Base-by-base conservation (phyloP, 1,284 basidiomycete species). In the Taiwanofungus camphoratus region DNA sequence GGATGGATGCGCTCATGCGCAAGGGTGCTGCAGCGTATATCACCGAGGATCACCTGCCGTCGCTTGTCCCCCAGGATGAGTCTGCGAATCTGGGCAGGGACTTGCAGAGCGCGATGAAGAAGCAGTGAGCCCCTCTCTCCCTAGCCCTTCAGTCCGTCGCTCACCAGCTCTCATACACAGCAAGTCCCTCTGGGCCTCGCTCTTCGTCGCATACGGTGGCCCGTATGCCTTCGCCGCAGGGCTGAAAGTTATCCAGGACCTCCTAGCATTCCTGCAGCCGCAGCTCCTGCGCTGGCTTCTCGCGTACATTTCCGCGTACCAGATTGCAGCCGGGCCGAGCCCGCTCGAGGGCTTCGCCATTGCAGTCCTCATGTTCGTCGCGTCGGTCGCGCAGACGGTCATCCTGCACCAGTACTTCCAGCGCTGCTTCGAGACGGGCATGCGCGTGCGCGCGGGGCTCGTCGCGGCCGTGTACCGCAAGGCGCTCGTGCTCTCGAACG, bases 351-450 rank as follows among this genome's bases (percentile, higher is more conserved):
- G 93, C 6, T 92, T 91, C 53, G 66, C 77, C 4, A 79, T 95
- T 47, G 84, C 87, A 0, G 56, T 76, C 8, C 56, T 80, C 49
- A 95, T 96, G 92, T 93, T 95, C 55, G 50, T 76, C 16, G 76
- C 80, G 0, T 83, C 88, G 4, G 72, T 90, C 18, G 52, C 73
- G 0, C 94, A 95, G 57, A 94, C 90, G 0, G 64, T 88, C n/a
- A 69, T 89, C 39, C 65, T 97, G 45, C 92, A 97, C 56, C 91
- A 95, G 82, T 92, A 92, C 62, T 93, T 92, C 63, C 82, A 92
- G 64, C 69, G 76, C 2, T 82, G 81, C 36, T 90, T 82, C 57
- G 79, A 86, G 55, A 89, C 88, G 12, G 92, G 92, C 45, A 95
- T 96, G 92, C 82, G 92, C 13, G 79, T 96, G 34, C 82, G 92